A percentile compares a stretch with the other conserved stretches of the same genome.
These are phyloP conservation scores for Microbotryomycetes sp. DNA, from an alignment of 1,284 basidiomycete species.

Conservation along the genomic window DNA sequence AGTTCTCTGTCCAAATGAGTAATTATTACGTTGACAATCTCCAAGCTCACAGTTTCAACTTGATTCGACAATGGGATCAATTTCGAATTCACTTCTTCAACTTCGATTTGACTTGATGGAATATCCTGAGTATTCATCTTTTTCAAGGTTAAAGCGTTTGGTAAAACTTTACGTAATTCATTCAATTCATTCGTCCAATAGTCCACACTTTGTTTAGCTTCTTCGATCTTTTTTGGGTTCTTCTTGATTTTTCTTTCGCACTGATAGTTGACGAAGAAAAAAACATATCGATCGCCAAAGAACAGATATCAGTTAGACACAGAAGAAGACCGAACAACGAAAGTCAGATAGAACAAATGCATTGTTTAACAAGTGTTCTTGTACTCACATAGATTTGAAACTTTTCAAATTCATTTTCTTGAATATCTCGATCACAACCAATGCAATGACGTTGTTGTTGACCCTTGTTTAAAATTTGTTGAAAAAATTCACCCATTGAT, in stretches of 20 bases:
- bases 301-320: too few species aligned
- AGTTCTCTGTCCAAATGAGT: neutral
- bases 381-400: conserved; percentile 41
- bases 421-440: conserved; percentile 66
- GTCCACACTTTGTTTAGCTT: conserved; percentile 50
- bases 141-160: conserved; percentile 44
- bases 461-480: conserved; percentile 57
- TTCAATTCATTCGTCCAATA: conserved; percentile 60
- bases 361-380: too few species aligned
- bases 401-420: conserved; percentile 51
- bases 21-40: neutral
- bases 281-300: too few species aligned
- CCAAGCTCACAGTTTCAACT: conserved; percentile 24
- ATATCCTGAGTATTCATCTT: conserved; percentile 58
- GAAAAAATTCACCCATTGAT: conserved; percentile 52
- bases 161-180: conserved; percentile 55
- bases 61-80: conserved; percentile 17
- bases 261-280: too few species aligned
- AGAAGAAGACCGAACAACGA: too few species aligned
- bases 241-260: conserved; percentile 24
- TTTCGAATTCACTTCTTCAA: conserved; percentile 27
- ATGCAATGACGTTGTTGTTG: conserved; percentile 63
- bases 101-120: conserved; percentile 45
- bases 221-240: conserved; percentile 35
- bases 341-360: too few species aligned